Conservation (phyloP, 2,329 filamentous ascomycete genomes). For the Graphilbum ipis-grandicollis region DNA sequence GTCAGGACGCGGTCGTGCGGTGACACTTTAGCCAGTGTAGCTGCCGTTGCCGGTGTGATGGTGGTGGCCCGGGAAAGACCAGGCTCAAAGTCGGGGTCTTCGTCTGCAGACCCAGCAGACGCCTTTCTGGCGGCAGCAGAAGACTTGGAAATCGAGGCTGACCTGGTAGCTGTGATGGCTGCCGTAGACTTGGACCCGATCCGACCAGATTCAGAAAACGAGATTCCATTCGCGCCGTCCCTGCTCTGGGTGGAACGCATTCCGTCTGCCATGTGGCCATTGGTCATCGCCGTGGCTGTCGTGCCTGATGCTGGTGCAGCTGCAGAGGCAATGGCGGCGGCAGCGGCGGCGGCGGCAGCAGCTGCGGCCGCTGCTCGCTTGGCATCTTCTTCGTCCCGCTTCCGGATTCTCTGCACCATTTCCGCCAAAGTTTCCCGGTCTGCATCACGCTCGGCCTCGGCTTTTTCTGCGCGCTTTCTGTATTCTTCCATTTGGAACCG, state of each 20-base stretch:
- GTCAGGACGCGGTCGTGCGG: conserved; percentile 27
- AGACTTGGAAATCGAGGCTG: neutral
- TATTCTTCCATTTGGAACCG: conserved; percentile 65
- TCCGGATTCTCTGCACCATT: conserved; percentile 71
- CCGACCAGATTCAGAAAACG: too few relatives aligned
- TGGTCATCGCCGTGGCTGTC: too few relatives aligned
- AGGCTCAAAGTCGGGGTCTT: conserved; percentile 18
- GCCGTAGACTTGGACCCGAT: neutral
- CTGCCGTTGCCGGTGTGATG: conserved; percentile 21
- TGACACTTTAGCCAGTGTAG: conserved; percentile 16
- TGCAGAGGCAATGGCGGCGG: conserved; percentile 6
- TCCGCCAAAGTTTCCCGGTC: conserved; percentile 63
- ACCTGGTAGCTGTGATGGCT: neutral
- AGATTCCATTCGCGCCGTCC: too few relatives aligned
- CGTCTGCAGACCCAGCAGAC: conserved; percentile 1
- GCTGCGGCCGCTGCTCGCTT: conserved; percentile 24
- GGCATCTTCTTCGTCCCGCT: conserved; percentile 39
- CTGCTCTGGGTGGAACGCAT: too few relatives aligned
- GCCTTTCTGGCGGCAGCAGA: neutral
- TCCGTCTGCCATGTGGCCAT: too few relatives aligned
- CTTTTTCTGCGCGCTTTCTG: conserved; percentile 59
- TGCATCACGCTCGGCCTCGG: conserved; percentile 59
- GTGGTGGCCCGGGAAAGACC: conserved; percentile 30
- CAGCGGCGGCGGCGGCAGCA: conserved; percentile 18
- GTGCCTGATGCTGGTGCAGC: too few relatives aligned